Evolutionary conservation across 2,329 filamentous ascomycete species (phyloP).

Genomic region (Nannizzia gypsea): DNA sequence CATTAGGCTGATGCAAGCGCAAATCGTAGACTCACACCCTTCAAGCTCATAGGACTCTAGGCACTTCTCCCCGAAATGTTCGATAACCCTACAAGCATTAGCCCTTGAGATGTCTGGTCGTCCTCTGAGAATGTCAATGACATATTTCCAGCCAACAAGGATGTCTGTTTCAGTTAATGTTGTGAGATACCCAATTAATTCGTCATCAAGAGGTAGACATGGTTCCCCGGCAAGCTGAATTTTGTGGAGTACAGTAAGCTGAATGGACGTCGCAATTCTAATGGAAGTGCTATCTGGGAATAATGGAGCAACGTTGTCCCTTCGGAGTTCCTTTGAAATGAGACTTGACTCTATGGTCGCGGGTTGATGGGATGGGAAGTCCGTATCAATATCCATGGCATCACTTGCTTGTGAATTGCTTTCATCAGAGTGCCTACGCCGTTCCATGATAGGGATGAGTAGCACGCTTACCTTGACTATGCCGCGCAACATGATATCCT

Average conservation of each 20-base stretch:
- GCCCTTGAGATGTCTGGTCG: constrained; percentile 18
- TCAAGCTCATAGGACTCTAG: constrained; percentile 49
- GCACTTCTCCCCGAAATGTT: constrained; percentile 38
- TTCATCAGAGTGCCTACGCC: constrained; percentile 14
- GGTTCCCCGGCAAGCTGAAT: constrained; percentile 9
- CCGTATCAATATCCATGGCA: constrained; percentile 35
- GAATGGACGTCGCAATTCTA: constrained; percentile 27
- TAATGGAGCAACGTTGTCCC: constrained; percentile 18
- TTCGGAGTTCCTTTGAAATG: constrained; percentile 24
- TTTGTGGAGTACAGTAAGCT: constrained; percentile 23
- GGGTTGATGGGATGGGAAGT: constrained; percentile 21
- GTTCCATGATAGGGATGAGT: constrained; percentile 24
- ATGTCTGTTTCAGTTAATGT: constrained; percentile 29
- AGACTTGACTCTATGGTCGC: constrained; percentile 15
- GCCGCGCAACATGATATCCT: constrained; percentile 17
- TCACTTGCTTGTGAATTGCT: constrained; percentile 15
- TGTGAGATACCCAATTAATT: constrained; percentile 27
- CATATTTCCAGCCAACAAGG: constrained; percentile 24
- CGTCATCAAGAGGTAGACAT: neutral
- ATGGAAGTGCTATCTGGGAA: constrained; percentile 26
- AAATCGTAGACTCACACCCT: constrained; percentile 61
- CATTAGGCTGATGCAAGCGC: constrained; percentile 56
- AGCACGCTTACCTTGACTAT: constrained; percentile 21
- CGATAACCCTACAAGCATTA: constrained; percentile 36
- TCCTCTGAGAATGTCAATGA: constrained; percentile 21